Base-by-base conservation (phyloP, 352 stramenopile genomes). In the Phytopythium oedochilum region DNA sequence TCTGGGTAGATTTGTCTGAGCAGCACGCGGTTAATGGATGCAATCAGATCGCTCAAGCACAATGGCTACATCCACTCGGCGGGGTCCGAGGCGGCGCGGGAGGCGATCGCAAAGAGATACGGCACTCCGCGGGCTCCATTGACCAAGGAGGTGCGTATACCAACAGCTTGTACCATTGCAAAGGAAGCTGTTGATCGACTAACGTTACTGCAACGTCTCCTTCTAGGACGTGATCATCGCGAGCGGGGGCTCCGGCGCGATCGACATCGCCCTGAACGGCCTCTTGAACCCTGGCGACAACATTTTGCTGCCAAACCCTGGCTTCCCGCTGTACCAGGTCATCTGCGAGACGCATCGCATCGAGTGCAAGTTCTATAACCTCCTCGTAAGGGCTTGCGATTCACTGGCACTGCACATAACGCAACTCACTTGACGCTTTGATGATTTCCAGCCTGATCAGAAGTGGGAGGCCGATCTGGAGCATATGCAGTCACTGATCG, bases 251-350 rank as follows among this genome's bases (percentile, higher is more conserved):
- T 98, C 90, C 0, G 94, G 94, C 29, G 94, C 94, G 4, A 78
- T 99, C 29, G 94, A 98, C 49, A 86, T 98, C 55, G 88, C 85
- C 9, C 66, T 99, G 2, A 92, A 78, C 22, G 89, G 86, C 20
- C 60, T 99, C 5, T 31, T 97, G 39, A 94, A 98, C 68, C 71
- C 88, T 48, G 89, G 89, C 29, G 86, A 97, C 58, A 96, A 96
- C 58, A 80, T 99, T 12, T 64, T 99, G 25, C 76, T 98, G 9
- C 96, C 96, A 0, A 83, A 91, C 55, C 96, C 96, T 8, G 92
- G 88, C 9, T 98, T 99, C 75, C 87, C 94, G 31, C 59, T 98
- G 5, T 99, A 99, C 69, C 81, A 97, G 70, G 92, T 97, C 14
- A 94, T 98, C 56, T 94, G 88, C 11, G 81, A 96, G 58, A 92